These are phyloP conservation scores for Podospora tetraspora DNA, from an alignment of 495 filamentous ascomycete species.

Conservation along the genomic window DNA sequence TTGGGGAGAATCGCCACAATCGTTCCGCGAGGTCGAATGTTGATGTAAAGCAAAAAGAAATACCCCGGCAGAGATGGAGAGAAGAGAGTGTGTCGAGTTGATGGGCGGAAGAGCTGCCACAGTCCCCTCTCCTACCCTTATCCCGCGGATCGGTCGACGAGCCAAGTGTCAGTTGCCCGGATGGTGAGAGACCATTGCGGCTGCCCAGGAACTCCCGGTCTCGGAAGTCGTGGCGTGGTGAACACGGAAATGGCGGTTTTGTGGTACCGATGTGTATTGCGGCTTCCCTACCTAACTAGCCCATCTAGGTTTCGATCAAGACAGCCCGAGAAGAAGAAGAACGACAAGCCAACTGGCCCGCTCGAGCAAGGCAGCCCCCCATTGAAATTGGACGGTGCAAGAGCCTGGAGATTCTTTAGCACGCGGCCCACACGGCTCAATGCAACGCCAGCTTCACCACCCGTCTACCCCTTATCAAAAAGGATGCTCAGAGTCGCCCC, in stretches of 20 bases:
- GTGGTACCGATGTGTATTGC: too few species aligned
- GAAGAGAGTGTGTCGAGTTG: background rate
- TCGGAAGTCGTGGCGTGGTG: background rate
- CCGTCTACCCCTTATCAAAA: too few species aligned
- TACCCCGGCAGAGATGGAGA: background rate
- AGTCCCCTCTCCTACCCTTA: too few species aligned
- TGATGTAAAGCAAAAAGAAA: background rate
- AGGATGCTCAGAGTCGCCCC: too few species aligned
- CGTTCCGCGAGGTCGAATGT: too few species aligned
- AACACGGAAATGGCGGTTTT: background rate
- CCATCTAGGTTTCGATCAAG: background rate
- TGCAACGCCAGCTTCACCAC: too few species aligned
- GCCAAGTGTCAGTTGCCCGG: background rate
- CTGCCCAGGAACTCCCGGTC: background rate
- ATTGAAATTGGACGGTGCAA: too few species aligned
- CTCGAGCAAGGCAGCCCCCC: too few species aligned
- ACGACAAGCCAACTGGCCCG: too few species aligned
- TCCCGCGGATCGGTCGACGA: background rate
- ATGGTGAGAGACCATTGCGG: background rate
- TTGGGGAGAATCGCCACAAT: background rate
- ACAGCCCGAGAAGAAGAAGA: too few species aligned
- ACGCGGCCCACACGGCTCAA: too few species aligned
- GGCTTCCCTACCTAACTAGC: background rate
- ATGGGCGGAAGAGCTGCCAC: background rate
- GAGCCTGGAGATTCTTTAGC: too few species aligned